Evolutionary conservation across 2,329 filamentous ascomycete species (phyloP).

Genomic region (Ascosphaera apis): DNA sequence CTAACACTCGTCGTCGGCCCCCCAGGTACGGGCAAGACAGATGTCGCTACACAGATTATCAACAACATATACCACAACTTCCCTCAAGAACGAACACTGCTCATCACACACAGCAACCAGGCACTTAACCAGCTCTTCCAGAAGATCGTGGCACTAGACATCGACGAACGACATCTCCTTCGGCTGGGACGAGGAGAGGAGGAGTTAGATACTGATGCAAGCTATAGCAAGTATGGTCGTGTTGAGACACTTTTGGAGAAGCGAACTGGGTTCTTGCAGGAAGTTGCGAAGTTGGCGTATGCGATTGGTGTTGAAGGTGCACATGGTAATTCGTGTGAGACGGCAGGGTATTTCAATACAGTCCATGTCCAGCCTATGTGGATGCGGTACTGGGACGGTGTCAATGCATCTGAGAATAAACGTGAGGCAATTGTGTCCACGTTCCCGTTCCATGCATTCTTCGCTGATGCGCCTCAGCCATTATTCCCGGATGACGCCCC

Average conservation of each 20-base stretch:
- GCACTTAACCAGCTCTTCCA: slow-evolving; percentile 93
- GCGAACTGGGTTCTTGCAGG: slow-evolving; percentile 49
- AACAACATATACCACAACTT: slow-evolving; percentile 99
- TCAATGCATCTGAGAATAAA: slow-evolving; percentile 32
- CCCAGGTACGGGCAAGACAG: slow-evolving; percentile 95
- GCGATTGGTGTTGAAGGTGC: slow-evolving; percentile 75
- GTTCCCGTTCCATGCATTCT: slow-evolving; percentile 80
- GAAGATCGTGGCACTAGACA: slow-evolving; percentile 90
- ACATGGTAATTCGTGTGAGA: slow-evolving; percentile 92
- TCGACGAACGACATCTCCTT: slow-evolving; percentile 81
- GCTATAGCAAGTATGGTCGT: slow-evolving; percentile 80
- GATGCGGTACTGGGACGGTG: slow-evolving; percentile 55
- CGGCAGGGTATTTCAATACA: slow-evolving; percentile 84
- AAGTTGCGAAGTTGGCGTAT: slow-evolving; percentile 66
- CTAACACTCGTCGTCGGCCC: slow-evolving; percentile 86
- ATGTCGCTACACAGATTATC: slow-evolving; percentile 95
- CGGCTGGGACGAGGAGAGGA: slow-evolving; percentile 89
- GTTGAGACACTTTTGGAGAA: slow-evolving; percentile 92
- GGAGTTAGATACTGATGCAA: slow-evolving; percentile 64
- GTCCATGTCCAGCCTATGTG: slow-evolving; percentile 79
- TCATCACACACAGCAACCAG: slow-evolving; percentile 94
- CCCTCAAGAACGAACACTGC: slow-evolving; percentile 67
- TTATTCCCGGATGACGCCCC: slow-evolving; percentile 48
- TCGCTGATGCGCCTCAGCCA: slow-evolving; percentile 65
- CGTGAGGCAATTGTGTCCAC: slow-evolving; percentile 40